Base-by-base conservation (phyloP, 495 filamentous ascomycete species). In the Penicillium samsonianum region DNA sequence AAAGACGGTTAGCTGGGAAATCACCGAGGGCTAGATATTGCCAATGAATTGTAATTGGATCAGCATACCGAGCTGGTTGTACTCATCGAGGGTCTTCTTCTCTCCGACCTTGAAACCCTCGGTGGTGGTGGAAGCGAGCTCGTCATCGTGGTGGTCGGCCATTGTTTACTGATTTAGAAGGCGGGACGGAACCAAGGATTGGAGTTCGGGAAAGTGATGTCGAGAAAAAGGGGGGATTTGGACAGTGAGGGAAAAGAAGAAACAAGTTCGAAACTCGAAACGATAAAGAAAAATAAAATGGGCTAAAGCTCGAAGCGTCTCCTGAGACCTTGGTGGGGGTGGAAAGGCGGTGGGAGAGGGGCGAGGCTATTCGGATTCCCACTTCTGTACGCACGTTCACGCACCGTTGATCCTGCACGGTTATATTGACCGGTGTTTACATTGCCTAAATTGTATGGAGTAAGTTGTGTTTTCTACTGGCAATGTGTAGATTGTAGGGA, bases 41-140 rank as follows among this genome's bases (percentile, higher is more conserved):
- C 17, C 25, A 20, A 31, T 41, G 16, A 26, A 35, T 16, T 23
- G 22, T 28, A 8, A 20, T 19, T 16, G 31, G 38, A 38, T 6
- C 20, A 26, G 82, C 90, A 70, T 78, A 97, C 94, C 94, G 73
- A 98, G 86, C 66, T 96, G 76, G 58, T 89, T 77, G 75, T 96
- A 96, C 73, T 96, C 91, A 54, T 91, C 87, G 62, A 98, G 81
- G 58, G 90, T 92, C 83, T 97, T 96, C 86, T 96, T 96, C 83
- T 96, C 91, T 62, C 91, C 91, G 62, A 97, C 87, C 82, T 94
- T 96, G 87, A 95, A 98, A 64, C 94, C 93, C 78, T 92, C 86
- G 57, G 91, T 96, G 71, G 84, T 82, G 77, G 91, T 86, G 68
- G 93, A 90, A 63, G 86, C 72, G 58, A 96, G 85, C 63, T 98